These are phyloP conservation scores for Fraxinus dipetala DNA, from an alignment of 305 asterid genomes.

Conservation along the genomic window DNA sequence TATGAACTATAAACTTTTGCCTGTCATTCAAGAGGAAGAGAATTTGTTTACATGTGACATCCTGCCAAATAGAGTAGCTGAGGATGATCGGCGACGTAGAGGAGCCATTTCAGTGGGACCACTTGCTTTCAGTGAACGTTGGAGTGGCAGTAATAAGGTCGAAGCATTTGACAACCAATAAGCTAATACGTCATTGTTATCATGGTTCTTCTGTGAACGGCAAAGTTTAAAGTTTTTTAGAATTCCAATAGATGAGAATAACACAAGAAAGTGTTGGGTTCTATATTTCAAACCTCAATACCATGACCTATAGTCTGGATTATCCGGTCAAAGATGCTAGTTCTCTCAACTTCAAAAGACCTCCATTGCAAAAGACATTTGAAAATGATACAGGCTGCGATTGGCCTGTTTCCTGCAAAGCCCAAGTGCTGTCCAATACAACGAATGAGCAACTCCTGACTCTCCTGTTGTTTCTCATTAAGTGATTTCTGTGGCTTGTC, in stretches of 20 bases:
- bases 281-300: slow-evolving; percentile 52
- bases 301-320: slow-evolving; percentile 66
- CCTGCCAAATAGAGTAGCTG: slow-evolving; percentile 58
- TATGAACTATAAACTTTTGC: background rate
- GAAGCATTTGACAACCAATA: slow-evolving; percentile 71
- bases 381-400: slow-evolving; percentile 88
- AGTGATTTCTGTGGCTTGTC: slow-evolving; percentile 93
- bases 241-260: background rate
- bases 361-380: slow-evolving; percentile 97
- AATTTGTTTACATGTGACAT: slow-evolving; percentile 42
- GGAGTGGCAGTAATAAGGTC: slow-evolving; percentile 57
- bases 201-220: slow-evolving; percentile 55
- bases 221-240: slow-evolving; percentile 1
- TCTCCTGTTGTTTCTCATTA: slow-evolving; percentile 84
- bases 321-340: slow-evolving; percentile 57
- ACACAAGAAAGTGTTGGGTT: slow-evolving; percentile 17
- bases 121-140: slow-evolving; percentile 67
- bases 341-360: slow-evolving; percentile 86
- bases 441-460: slow-evolving; percentile 83
- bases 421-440: slow-evolving; percentile 82
- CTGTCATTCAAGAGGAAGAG: background rate
- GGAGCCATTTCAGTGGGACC: slow-evolving; percentile 60
- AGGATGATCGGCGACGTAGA: slow-evolving; percentile 61
- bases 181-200: slow-evolving; percentile 58
- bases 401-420: slow-evolving; percentile 77